Base-by-base conservation (phyloP, 2,329 filamentous ascomycete species). In the Diaporthe caulivora region DNA sequence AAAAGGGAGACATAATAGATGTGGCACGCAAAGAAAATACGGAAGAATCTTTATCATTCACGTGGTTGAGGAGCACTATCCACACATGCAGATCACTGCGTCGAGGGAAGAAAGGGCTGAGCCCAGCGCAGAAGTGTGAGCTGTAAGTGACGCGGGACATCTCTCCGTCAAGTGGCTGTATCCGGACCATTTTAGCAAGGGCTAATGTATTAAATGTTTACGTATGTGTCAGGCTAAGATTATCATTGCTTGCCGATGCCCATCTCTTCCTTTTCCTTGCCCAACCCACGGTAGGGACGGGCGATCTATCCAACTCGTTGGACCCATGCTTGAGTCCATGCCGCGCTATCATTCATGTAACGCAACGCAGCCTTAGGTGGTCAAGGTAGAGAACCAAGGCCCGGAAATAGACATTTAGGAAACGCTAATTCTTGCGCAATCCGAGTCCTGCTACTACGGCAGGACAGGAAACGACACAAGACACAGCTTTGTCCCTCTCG, bases 161-260 rank as follows among this genome's bases (percentile, higher is more conserved):
- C 34, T 44, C 37, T 34, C 9, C n/a, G 8, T 13, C 40, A 42
- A 44, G 31, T 13, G 21, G n/a, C 2, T 18, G 15, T 18, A 21
- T 5, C 60, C 17, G 21, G 53, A 29, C 31, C 62, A 64, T 69
- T 72, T 55, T 44, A 57, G 70, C 72, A 60, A 57, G 37, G 57
- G 70, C 62, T 72, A 53, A 70, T 70, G 54, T 72, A 74, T 72
- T 74, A 74, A 53, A 74, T 72, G 64, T 71, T 71, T 42, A 70
- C 54, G 40, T 62, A 70, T 72, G 70, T 68, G 69, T 58, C 67
- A 60, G 72, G 72, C 69, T 72, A 64, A 55, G 51, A 68, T 68
- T 60, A 74, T 37, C 34, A 68, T 31, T 57, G 40, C 26, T 47
- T 47, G 40, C 40, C 21, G 58, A 5, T 71, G 58, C 68, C 31